Base-by-base conservation (phyloP, 2,329 filamentous ascomycete species). In the Colletotrichum simmondsii region DNA sequence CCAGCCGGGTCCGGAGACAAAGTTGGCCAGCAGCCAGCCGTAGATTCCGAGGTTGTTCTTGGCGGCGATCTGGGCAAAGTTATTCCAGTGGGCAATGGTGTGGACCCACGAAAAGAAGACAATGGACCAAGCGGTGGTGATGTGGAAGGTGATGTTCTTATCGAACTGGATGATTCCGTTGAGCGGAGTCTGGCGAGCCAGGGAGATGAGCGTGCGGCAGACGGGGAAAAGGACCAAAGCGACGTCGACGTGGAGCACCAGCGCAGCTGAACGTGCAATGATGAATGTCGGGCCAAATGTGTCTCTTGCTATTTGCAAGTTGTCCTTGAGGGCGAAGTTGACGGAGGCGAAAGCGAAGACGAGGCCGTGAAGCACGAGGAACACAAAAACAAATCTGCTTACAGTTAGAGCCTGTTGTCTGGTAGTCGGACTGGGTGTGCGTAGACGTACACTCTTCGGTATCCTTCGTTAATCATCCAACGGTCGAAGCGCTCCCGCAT, bases 401-500 rank as follows among this genome's bases (percentile, higher is more conserved):
- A 2, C 5, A 30, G 74, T 77, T 61, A 77, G 75, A 72, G 57
- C 42, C 42, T 6, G 19, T 19, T 26, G 8, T 10, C 26, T 11
- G 2, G 7, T 8, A n/a, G 10, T 24, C 22, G 22, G 24, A 14
- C 24, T 46, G 46, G 35, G 22, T 22, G 28, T 61, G 24, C 14
- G 32, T 11, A 37, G 30, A 89, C 92, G 70, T 87, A 95, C 91
- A 96, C 88, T 90, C 93, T 88, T 80, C 93, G 89, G 81, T 95
- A 95, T 73, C 94, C 94, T 81, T 96, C 94, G 80, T 96, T 96
- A 74, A 96, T 92, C 94, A 97, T 95, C 94, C 94, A 97, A 76
- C 92, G 87, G 81, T 95, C 92, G 79, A 96, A 93, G 80, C 90
- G 93, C 81, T 96, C 93, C 79, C 90, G 89, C 75, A 89, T 82